Base-by-base conservation (phyloP, 805 yeast genomes). In the Ogataea nakhonphanomensis region DNA sequence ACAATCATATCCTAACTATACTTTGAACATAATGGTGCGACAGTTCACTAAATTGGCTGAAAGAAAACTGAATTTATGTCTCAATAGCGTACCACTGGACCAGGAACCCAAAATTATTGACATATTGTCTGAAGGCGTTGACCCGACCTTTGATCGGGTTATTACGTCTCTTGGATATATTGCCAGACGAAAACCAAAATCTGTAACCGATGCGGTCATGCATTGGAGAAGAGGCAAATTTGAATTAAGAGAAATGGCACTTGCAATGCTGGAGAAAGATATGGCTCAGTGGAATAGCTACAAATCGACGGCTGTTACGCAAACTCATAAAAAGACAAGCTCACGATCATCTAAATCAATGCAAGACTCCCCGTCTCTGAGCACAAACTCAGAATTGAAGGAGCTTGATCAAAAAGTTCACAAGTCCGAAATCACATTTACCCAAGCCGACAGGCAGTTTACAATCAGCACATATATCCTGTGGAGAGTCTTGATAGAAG, bases 191-290 rank as follows among this genome's bases (percentile, higher is more conserved):
- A 86, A 88, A 50, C 97, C 98, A 0, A 90, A 88, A 56, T 95
- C 96, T 0, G 96, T 93, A 1, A 89, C 95, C 25, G 99, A 93
- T 61, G 88, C 95, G 6, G 95, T 93, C 44, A 90, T 93, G 98
- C 90, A 86, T 58, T 93, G 99, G 99, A 74, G 98, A 45, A 87
- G 91, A 59, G 79, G 91, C 2, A 93, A 93, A 61, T 81, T 95
- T 10, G 98, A 91, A 53, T 81, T 84, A 3, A 87, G 95, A 2
- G 76, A 78, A 22, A 67, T 74, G 61, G 79, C 84, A 1, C 72
- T 79, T 4, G 70, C 77, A 13, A 73, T 71, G 29, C 69, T 73
- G 11, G 79, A 76, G 36, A 69, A 59, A 40, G 67, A 61, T 34
- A 43, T 62, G 31, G 32, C 46, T 5, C 41, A 46, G 11, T 56